Percentiles rank a stretch among this genome's conserved stretches.
These are phyloP conservation scores for Asterionellopsis glacialis DNA, from an alignment of 108 stramenopile genomes.

Conservation along the genomic window DNA sequence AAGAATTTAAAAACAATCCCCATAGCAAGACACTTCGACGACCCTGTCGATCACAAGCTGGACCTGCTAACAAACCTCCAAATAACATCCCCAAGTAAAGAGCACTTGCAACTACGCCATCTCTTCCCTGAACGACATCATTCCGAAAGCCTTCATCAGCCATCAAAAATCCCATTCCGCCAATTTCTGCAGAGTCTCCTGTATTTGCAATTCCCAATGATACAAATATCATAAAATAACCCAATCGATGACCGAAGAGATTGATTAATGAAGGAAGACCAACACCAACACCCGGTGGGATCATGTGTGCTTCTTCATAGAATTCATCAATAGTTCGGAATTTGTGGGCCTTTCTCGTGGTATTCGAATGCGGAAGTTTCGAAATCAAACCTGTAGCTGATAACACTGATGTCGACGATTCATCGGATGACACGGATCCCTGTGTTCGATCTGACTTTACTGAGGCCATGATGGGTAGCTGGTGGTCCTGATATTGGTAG, in stretches of 20 bases:
- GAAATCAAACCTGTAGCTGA: no score
- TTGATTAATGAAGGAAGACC: not conserved
- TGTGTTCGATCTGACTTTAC: no score
- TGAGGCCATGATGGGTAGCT: no score
- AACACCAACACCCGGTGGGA: not conserved
- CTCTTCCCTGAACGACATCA: slow-evolving; percentile 10
- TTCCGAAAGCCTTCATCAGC: slow-evolving; percentile 10
- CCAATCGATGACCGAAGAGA: not conserved
- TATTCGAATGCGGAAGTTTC: no score
- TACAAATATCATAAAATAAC: slow-evolving; percentile 25
- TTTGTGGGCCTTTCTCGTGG: no score
- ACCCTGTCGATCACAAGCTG: slow-evolving; percentile 55
- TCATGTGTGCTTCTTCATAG: not conserved
- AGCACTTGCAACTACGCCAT: slow-evolving; percentile 28
- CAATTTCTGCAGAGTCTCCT: slow-evolving; percentile 70
- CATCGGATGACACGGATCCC: no score
- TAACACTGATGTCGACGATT: no score
- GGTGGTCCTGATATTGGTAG: no score
- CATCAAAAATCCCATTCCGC: slow-evolving; percentile 13
- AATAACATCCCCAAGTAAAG: slow-evolving; percentile 81
- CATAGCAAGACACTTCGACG: slow-evolving; percentile 55
- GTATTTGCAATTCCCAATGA: slow-evolving; percentile 66
- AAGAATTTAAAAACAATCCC: slow-evolving; percentile 52
- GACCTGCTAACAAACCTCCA: slow-evolving; percentile 60
- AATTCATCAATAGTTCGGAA: slow-evolving; percentile 2